Evolutionary conservation across 768 basidiomycete species (phyloP).

Genomic region (Boletellus ananiceps): DNA sequence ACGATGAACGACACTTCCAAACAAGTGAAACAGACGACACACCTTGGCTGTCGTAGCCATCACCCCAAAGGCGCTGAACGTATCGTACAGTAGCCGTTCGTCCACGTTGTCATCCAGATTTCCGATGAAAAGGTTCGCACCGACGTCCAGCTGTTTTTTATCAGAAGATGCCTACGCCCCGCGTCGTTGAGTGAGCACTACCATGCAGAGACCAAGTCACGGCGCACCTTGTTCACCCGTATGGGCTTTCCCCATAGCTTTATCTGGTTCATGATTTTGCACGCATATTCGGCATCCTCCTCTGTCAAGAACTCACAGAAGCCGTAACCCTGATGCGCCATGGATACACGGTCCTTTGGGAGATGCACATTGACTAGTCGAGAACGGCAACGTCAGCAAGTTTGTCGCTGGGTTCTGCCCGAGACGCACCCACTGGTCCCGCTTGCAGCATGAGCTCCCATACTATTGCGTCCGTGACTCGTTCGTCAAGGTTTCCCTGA

Average conservation of each 20-base stretch:
- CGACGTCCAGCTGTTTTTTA: constrained; percentile 96
- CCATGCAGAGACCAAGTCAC: neutral
- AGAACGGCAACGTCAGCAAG: neutral
- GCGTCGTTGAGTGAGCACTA: constrained; percentile 11
- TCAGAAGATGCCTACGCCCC: constrained; percentile 83
- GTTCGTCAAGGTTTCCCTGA: constrained; percentile 95
- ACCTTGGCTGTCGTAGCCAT: constrained; percentile 90
- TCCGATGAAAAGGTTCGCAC: constrained; percentile 95
- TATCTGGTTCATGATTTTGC: constrained; percentile 99
- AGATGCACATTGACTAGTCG: constrained; percentile 88
- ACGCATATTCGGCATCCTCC: constrained; percentile 99
- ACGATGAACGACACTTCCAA: neutral
- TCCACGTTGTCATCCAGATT: constrained; percentile 95
- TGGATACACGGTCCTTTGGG: constrained; percentile 97
- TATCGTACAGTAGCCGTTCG: constrained; percentile 88
- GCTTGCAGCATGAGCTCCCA: constrained; percentile 99
- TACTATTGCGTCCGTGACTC: constrained; percentile 87
- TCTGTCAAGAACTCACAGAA: constrained; percentile 99
- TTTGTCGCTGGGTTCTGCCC: neutral
- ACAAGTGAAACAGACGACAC: constrained; percentile 12
- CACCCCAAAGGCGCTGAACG: constrained; percentile 91
- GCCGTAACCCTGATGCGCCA: constrained; percentile 98
- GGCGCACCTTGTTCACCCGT: constrained; percentile 93
- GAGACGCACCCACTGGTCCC: constrained; percentile 87
- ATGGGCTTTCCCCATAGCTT: constrained; percentile 99